Percentiles rank a stretch among this genome's conserved stretches.
These are phyloP conservation scores for Teratosphaeria destructans DNA, from an alignment of 2,329 filamentous ascomycete species.

Conservation along the genomic window DNA sequence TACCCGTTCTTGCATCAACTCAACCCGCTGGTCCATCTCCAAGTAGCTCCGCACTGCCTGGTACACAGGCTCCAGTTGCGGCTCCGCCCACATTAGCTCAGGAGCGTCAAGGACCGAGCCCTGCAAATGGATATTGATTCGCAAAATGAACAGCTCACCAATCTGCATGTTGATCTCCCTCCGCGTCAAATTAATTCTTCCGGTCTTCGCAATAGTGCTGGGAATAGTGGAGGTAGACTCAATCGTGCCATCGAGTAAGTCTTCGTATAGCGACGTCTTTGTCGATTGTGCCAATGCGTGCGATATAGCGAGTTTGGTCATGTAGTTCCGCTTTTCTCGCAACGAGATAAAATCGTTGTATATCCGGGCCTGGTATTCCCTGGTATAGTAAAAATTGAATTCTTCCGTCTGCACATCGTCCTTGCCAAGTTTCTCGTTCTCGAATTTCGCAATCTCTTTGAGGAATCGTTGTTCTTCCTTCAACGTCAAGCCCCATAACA, in stretches of 20 bases:
- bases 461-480: slow-evolving; percentile 81
- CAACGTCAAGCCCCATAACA: slow-evolving; percentile 97
- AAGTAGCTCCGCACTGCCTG: slow-evolving; percentile 90
- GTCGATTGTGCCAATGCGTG: slow-evolving; percentile 93
- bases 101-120: slow-evolving; percentile 93
- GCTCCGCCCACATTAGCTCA: slow-evolving; percentile 97
- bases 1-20: slow-evolving; percentile 76
- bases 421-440: slow-evolving; percentile 74
- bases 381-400: slow-evolving; percentile 99
- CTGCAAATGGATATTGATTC: slow-evolving; percentile 96
- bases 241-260: slow-evolving; percentile 87
- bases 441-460: slow-evolving; percentile 89
- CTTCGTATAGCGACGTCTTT: slow-evolving; percentile 88
- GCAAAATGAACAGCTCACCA: slow-evolving; percentile 90
- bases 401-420: slow-evolving; percentile 92
- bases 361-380: slow-evolving; percentile 94
- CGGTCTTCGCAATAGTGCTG: slow-evolving; percentile 81
- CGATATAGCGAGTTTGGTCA: slow-evolving; percentile 94
- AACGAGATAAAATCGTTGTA: slow-evolving; percentile 99
- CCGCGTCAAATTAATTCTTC: slow-evolving; percentile 79
- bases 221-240: slow-evolving; percentile 88
- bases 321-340: slow-evolving; percentile 89
- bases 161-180: slow-evolving; percentile 99
- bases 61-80: slow-evolving; percentile 91
- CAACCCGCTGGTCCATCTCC: slow-evolving; percentile 94